These are phyloP conservation scores for Sclerotinia borealis DNA, from an alignment of 2,329 filamentous ascomycete species.

Conservation along the genomic window DNA sequence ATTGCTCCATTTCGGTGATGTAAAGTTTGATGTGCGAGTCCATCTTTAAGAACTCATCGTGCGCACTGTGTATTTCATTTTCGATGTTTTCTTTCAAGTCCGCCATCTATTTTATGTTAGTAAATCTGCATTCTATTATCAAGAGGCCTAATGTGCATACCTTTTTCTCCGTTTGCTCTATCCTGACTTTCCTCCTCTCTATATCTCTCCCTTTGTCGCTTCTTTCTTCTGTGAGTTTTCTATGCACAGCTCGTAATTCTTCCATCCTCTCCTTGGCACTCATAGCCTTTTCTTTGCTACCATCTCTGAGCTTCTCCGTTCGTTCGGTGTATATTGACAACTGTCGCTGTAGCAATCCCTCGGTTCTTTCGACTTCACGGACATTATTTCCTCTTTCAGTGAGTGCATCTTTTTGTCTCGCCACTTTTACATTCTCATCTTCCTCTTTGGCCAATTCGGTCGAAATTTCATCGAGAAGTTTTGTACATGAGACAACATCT, in stretches of 20 bases:
- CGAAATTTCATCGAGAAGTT: slow-evolving; percentile 80
- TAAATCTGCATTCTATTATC: background rate
- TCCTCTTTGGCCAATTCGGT: slow-evolving; percentile 85
- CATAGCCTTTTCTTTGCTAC: slow-evolving; percentile 73
- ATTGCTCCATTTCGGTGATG: slow-evolving; percentile 98
- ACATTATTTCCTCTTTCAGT: slow-evolving; percentile 85
- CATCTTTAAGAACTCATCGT: slow-evolving; percentile 96
- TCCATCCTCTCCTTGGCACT: slow-evolving; percentile 86
- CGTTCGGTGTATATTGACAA: slow-evolving; percentile 79
- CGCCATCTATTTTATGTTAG: slow-evolving; percentile 62
- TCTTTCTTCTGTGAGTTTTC: slow-evolving; percentile 75
- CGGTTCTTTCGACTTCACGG: slow-evolving; percentile 82
- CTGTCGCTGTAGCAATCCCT: slow-evolving; percentile 77
- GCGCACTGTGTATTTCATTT: slow-evolving; percentile 80
- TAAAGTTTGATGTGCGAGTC: slow-evolving; percentile 96
- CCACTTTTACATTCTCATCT: slow-evolving; percentile 75
- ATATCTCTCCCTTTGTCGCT: slow-evolving; percentile 85
- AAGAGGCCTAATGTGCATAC: slow-evolving; percentile 41
- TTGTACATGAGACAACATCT: slow-evolving; percentile 83
- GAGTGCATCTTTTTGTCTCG: slow-evolving; percentile 78
- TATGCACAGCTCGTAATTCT: slow-evolving; percentile 73
- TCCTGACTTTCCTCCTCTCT: slow-evolving; percentile 83
- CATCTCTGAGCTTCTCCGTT: slow-evolving; percentile 75
- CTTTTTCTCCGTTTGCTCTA: slow-evolving; percentile 99
- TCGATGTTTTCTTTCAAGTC: slow-evolving; percentile 98